Evolutionary conservation across 192 early-diverging fungal genomes (phyloP).

Genomic region (Linnemannia exigua): DNA sequence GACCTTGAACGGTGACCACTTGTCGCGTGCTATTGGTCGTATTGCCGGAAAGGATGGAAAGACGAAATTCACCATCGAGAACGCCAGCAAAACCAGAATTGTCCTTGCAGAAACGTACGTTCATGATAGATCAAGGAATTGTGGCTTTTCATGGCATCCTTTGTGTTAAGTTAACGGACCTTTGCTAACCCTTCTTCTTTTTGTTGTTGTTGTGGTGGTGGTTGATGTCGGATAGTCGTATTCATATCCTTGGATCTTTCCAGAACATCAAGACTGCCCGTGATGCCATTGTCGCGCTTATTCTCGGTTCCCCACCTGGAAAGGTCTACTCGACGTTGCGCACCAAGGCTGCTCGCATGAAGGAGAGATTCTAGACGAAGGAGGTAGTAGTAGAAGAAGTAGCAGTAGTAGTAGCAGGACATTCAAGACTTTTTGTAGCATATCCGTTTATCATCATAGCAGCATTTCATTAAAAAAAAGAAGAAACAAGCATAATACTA

Average conservation of each 20-base stretch:
- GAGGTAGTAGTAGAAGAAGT: not conserved
- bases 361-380: conserved; percentile 89
- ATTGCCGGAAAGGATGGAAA: conserved; percentile 98
- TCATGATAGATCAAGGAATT: not conserved
- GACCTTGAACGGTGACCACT: conserved; percentile 94
- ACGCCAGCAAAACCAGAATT: conserved; percentile 95
- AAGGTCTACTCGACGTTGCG: conserved; percentile 95
- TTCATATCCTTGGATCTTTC: conserved; percentile 96
- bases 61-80: conserved; percentile 98
- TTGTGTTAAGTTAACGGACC: not conserved
- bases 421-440: not conserved
- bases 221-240: conserved; percentile 68
- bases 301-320: conserved; percentile 95
- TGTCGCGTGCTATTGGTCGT: conserved; percentile 97
- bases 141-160: too few species aligned
- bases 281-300: conserved; percentile 91
- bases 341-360: conserved; percentile 90
- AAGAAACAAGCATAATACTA: not conserved
- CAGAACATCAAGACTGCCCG: conserved; percentile 97
- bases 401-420: too few species aligned
- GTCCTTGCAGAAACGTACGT: conserved; percentile 94
- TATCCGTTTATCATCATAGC: conserved; percentile 5
- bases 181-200: not conserved
- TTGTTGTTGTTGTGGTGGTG: not conserved
- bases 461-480: conserved; percentile 1